Evolutionary conservation across 202 grass and related monocot species (phyloP).

Genomic region (Thinopyrum obtusiflorum): DNA sequence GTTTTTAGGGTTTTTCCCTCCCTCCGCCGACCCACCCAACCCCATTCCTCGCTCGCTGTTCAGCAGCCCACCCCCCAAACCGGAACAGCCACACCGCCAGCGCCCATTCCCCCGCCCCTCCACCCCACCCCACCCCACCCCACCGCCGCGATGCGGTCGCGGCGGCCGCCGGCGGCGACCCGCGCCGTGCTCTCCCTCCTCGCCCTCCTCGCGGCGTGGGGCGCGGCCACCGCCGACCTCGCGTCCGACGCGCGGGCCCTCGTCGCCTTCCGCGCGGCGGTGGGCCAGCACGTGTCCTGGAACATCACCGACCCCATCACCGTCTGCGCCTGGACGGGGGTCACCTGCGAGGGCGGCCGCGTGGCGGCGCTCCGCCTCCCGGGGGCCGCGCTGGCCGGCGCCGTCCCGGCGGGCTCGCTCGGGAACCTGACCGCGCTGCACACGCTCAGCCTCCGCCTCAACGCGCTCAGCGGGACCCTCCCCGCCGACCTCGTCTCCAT

Average conservation of each 20-base stretch:
- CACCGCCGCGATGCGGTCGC: constrained; percentile 36
- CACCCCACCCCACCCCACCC: background rate
- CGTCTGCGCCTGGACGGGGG: constrained; percentile 49
- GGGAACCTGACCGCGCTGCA: constrained; percentile 57
- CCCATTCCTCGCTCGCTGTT: background rate
- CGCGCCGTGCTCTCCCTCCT: background rate
- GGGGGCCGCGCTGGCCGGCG: constrained; percentile 13
- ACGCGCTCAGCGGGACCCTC: constrained; percentile 41
- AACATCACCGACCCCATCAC: constrained; percentile 18
- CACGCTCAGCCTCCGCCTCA: constrained; percentile 60
- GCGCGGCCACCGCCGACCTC: background rate
- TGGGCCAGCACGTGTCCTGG: constrained; percentile 39
- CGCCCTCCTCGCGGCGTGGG: background rate
- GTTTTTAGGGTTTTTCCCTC: constrained; percentile 49
- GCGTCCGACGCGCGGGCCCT: constrained; percentile 39
- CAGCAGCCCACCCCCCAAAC: background rate
- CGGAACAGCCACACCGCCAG: background rate
- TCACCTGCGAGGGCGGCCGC: constrained; percentile 40
- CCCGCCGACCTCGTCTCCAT: constrained; percentile 34
- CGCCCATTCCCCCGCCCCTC: too few species aligned
- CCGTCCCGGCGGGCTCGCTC: constrained; percentile 33
- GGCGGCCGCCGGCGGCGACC: background rate
- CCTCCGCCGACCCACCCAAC: too few species aligned
- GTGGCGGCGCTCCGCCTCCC: constrained; percentile 51
- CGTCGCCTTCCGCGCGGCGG: constrained; percentile 45